Base-by-base conservation (phyloP, 345 rosid species). In the Ceriops zippeliana region DNA sequence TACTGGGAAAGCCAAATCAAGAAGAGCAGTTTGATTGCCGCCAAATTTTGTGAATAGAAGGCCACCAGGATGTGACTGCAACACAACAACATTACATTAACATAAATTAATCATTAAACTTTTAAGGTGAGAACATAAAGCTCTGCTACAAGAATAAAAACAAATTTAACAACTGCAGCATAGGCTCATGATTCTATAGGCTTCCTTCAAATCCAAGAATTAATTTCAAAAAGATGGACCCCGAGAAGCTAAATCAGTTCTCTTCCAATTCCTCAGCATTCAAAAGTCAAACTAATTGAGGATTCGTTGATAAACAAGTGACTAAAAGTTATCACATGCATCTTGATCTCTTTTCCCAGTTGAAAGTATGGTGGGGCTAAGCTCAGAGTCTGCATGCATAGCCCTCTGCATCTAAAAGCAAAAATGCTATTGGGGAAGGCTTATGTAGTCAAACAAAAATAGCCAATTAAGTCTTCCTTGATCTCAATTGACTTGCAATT, bases 51-150 rank as follows among this genome's bases (percentile, higher is more conserved):
- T 92, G 84, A 92, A 85, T 68, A 90, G 86, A 47, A 90, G 84
- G 56, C 96, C 90, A 61, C 96, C 92, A 58, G 93, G 92, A 76
- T 90, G 98, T 46, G 92, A 86, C 98, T 93, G 92, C 80, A 85
- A 75, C 56, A 65, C 64, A 59, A 53, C 65, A 75, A 82, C 76
- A 61, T 21, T 60, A 21, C 6, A 24, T 62, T 3, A 68, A 30
- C 24, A 42, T 69, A 52, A 70, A 63, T 66, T 15, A 59, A 54
- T n/a, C 37, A 34, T 34, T 52, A 67, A 28, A 31, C 13, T 32
- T 51, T 34, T 3, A 58, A 69, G 11, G 11, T n/a, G 67, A 62
- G 46, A 13, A 8, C 47, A 54, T 57, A 56, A 67, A 54, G 26
- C 59, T 56, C 59, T 24, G 28, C 11, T 21, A 24, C 28, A 56